A percentile compares a stretch with the other conserved stretches of the same genome.
phyloP scores from a whole-genome alignment of 1,284 basidiomycete genomes.

The Agroathelia rolfsii region DNA sequence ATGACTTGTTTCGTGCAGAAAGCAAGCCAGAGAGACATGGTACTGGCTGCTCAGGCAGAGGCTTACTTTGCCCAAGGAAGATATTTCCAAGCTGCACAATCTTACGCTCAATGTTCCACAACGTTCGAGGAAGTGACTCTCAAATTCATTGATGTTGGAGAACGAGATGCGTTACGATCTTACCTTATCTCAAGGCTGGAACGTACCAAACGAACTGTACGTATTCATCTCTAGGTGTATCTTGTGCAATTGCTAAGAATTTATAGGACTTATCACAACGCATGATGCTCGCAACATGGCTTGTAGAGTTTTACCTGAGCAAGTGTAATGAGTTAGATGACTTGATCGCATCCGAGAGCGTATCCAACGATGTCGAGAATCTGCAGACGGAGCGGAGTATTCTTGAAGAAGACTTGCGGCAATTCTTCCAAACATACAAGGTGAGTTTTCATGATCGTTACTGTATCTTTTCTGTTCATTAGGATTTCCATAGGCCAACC shows the following conservation, averaged over 20 bases:
- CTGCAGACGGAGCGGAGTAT: conserved; percentile 73
- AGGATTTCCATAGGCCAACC: conserved; percentile 46
- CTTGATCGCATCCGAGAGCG: conserved; percentile 72
- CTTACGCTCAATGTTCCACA: conserved; percentile 81
- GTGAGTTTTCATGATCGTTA: too few species aligned
- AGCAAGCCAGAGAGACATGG: conserved; percentile 73
- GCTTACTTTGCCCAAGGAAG: conserved; percentile 74
- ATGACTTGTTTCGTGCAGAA: conserved; percentile 37
- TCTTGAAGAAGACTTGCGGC: conserved; percentile 85
- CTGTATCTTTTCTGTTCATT: conserved; percentile 4
- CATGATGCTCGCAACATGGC: conserved; percentile 98
- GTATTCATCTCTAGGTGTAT: conserved; percentile 15
- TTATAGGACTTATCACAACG: conserved; percentile 81
- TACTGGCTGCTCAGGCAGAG: conserved; percentile 81
- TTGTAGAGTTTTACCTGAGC: conserved; percentile 93
- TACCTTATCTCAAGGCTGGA: conserved; percentile 88
- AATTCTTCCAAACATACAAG: conserved; percentile 91
- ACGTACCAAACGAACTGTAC: conserved; percentile 65
- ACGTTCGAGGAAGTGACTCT: conserved; percentile 91
- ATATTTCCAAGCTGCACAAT: conserved; percentile 88
- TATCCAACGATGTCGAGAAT: conserved; percentile 82
- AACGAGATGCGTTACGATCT: conserved; percentile 87
- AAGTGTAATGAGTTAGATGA: conserved; percentile 97
- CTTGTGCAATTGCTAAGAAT: background rate
- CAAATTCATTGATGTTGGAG: conserved; percentile 82